Base-by-base conservation (phyloP, 257 asterid genomes). In the Coffea canephora region DNA sequence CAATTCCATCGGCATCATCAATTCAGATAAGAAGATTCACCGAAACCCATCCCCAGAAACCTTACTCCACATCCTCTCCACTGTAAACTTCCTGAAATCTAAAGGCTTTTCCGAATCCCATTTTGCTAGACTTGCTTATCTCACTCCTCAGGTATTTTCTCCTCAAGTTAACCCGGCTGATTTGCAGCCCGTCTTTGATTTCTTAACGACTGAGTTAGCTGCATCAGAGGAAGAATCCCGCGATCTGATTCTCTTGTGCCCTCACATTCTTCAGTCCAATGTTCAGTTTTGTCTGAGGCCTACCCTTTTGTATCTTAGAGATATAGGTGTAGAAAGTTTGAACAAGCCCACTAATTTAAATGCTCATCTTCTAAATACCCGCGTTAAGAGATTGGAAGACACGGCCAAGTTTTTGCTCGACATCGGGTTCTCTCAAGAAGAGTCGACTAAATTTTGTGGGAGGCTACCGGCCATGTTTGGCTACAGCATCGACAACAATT, bases 381-480 rank as follows among this genome's bases (percentile, higher is more conserved):
- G 87, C 6, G 69, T 86, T 11, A 48, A 74, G 71, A 86, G 83
- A 74, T 57, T 86, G 76, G 80, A 75, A 61, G 85, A 86, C 52
- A 86, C 65, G 64, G 79, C 78, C 13, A 2, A 25, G 39, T 86
- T 86, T 50, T 71, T 86, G 81, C 74, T 43, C 6, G 69, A 68
- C 2, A 55, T 71, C 4, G 87, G 89, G 66, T 75, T 75, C 16
- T 86, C 89, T 11, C 57, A 68, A 49, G 85, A 75, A 31, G 89
- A 86, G 71, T 61, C 89, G 23, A 75, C 45, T 5, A 52, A 48
- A 19, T 15, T 75, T 46, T 86, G 89, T 72, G 81, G 85, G 77
- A 86, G 99, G 79, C 93, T 97, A 70, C 99, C 99, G 1, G 91
- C 89, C 19, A 82, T 95, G 67, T 92, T 93, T 76, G 91, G 98